Evolutionary conservation across 768 basidiomycete genomes (phyloP).

Genomic region (Vararia minispora): DNA sequence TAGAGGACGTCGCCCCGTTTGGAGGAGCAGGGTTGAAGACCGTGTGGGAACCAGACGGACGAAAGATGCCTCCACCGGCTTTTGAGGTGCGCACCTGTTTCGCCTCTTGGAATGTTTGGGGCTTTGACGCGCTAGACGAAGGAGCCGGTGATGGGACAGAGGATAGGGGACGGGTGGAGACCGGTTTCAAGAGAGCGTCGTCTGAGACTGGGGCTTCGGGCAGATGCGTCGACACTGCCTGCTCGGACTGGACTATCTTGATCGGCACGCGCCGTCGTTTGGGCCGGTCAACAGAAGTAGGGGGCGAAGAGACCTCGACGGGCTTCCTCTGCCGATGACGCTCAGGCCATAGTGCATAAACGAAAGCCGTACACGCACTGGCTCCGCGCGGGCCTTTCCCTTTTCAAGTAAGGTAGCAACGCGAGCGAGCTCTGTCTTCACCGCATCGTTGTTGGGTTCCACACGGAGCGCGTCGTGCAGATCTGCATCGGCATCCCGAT

Average conservation of each 20-base stretch:
- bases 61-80: conserved; percentile 67
- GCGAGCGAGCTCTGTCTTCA: conserved; percentile 51
- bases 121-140: conserved; percentile 10
- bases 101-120: conserved; percentile 42
- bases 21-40: conserved; percentile 28
- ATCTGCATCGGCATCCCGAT: conserved; percentile 30
- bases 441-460: conserved; percentile 54
- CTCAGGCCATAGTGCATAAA: too few species aligned
- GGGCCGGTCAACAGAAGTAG: conserved; percentile 11
- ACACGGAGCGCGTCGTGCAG: conserved; percentile 42
- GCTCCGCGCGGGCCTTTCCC: conserved; percentile 24
- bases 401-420: conserved; percentile 30
- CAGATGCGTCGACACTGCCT: conserved; percentile 6
- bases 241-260: conserved; percentile 35
- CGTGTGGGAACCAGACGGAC: conserved; percentile 46
- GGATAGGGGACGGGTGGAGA: conserved; percentile 9
- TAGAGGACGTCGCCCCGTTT: background rate
- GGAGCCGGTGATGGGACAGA: conserved; percentile 4
- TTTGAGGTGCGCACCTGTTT: conserved; percentile 39
- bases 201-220: conserved; percentile 1
- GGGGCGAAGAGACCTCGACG: conserved; percentile 12
- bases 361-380: too few species aligned
- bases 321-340: conserved; percentile 21
- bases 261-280: conserved; percentile 56
- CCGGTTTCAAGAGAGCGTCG: conserved; percentile 10